These are phyloP conservation scores for Didymella sp. DNA, from an alignment of 2,329 filamentous ascomycete genomes.

Conservation along the genomic window DNA sequence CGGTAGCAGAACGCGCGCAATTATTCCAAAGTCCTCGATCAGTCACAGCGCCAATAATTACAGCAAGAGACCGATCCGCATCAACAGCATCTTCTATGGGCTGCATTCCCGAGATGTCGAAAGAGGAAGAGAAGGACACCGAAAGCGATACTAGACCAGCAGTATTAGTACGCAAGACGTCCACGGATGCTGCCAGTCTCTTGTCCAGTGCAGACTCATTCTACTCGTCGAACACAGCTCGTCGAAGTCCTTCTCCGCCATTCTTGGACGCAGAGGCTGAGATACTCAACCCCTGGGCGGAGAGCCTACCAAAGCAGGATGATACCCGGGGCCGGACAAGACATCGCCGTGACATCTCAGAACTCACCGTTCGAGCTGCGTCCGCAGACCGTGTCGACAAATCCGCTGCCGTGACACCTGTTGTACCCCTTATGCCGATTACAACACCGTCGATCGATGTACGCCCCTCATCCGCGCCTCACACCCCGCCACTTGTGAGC, in stretches of 20 bases:
- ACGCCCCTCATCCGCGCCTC: constrained; percentile 46
- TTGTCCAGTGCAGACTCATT: constrained; percentile 49
- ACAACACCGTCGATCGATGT: constrained; percentile 31
- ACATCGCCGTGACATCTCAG: constrained; percentile 48
- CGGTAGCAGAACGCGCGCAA: constrained; percentile 42
- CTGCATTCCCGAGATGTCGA: constrained; percentile 30
- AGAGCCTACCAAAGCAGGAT: constrained; percentile 20
- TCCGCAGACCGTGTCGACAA: constrained; percentile 27
- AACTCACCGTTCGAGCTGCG: constrained; percentile 43
- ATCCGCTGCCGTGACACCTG: constrained; percentile 33
- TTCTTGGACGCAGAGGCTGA: constrained; percentile 41
- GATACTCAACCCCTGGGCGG: constrained; percentile 40
- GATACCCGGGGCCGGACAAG: constrained; percentile 37
- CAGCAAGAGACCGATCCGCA: constrained; percentile 17
- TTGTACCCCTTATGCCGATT: constrained; percentile 25
- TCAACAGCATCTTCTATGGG: constrained; percentile 29
- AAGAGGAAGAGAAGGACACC: constrained; percentile 13
- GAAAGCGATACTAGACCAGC: constrained; percentile 16
- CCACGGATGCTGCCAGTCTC: constrained; percentile 42
- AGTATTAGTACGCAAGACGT: constrained; percentile 31
- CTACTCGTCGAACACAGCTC: constrained; percentile 42
- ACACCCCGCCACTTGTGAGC: constrained; percentile 54
- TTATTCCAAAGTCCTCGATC: constrained; percentile 41
- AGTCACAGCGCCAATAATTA: constrained; percentile 33
- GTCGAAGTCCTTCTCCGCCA: constrained; percentile 30